Evolutionary conservation across 2,329 filamentous ascomycete species (phyloP).

Genomic region (Penicillium sp.): DNA sequence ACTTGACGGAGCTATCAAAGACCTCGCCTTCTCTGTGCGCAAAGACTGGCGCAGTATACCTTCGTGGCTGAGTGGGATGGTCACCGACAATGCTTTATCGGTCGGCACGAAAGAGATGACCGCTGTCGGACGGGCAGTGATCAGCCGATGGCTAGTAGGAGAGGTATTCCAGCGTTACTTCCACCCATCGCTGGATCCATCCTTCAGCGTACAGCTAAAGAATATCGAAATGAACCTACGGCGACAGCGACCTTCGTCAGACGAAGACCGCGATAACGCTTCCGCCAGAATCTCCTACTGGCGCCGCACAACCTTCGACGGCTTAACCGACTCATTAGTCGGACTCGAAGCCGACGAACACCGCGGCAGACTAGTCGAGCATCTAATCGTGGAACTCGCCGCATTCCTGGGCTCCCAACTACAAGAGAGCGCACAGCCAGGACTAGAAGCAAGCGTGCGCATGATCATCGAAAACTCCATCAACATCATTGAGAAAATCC

Average conservation of each 20-base stretch:
- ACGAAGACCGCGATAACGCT: constrained; percentile 85
- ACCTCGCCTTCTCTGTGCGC: constrained; percentile 90
- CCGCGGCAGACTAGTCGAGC: constrained; percentile 64
- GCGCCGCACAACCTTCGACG: constrained; percentile 90
- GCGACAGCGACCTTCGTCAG: constrained; percentile 64
- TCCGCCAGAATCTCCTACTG: constrained; percentile 85
- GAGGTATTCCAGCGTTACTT: constrained; percentile 90
- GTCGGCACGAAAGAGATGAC: constrained; percentile 98
- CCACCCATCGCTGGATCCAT: constrained; percentile 77
- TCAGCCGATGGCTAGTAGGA: constrained; percentile 84
- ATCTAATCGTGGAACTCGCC: constrained; percentile 65
- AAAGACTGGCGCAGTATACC: constrained; percentile 88
- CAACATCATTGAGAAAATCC: constrained; percentile 78
- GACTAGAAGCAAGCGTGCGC: constrained; percentile 79
- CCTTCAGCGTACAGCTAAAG: constrained; percentile 75
- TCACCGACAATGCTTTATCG: constrained; percentile 79
- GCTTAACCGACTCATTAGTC: constrained; percentile 68
- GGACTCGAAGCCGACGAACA: constrained; percentile 64
- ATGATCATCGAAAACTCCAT: constrained; percentile 93
- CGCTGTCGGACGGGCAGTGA: constrained; percentile 81
- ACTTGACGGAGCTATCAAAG: constrained; percentile 88
- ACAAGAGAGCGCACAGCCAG: constrained; percentile 69
- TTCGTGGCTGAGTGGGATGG: constrained; percentile 70
- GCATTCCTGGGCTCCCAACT: constrained; percentile 69
- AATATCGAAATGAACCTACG: constrained; percentile 84